Evolutionary conservation across 2,329 filamentous ascomycete genomes (phyloP).

Genomic region (Atkinsonella texensis): DNA sequence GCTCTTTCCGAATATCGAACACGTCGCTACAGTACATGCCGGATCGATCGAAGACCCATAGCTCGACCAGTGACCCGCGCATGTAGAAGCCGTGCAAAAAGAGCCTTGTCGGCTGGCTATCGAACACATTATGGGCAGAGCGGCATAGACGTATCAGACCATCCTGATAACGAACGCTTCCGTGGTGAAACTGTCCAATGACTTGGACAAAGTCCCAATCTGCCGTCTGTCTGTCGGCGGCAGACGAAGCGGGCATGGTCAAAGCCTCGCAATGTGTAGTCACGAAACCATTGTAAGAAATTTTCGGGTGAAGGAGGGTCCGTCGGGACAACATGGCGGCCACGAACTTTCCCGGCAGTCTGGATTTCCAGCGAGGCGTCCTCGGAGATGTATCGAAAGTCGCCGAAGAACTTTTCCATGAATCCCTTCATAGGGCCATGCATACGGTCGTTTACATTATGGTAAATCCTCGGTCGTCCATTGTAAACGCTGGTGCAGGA

Average conservation of each 20-base stretch:
- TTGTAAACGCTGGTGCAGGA: no score
- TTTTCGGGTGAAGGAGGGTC: neutral
- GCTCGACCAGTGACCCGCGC: slow-evolving; percentile 18
- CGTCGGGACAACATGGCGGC: neutral
- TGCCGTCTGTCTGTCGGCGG: neutral
- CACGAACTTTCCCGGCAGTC: neutral
- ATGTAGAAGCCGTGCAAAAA: slow-evolving; percentile 26
- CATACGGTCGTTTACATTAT: no score
- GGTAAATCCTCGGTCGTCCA: no score
- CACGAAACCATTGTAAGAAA: slow-evolving; percentile 10
- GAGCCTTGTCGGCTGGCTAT: slow-evolving; percentile 16
- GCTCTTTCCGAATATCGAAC: slow-evolving; percentile 19
- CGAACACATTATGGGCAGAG: slow-evolving; percentile 16
- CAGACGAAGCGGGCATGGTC: slow-evolving; percentile 4
- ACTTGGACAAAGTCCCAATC: slow-evolving; percentile 9
- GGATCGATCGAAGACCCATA: slow-evolving; percentile 26
- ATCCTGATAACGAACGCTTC: slow-evolving; percentile 8
- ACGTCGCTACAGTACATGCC: slow-evolving; percentile 20
- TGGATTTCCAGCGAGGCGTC: slow-evolving; percentile 7
- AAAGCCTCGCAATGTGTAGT: slow-evolving; percentile 6
- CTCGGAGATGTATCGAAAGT: slow-evolving; percentile 6
- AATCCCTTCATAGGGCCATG: slow-evolving; percentile 11
- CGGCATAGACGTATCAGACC: slow-evolving; percentile 10
- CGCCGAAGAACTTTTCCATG: slow-evolving; percentile 9
- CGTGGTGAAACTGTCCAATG: slow-evolving; percentile 8